Evolutionary conservation across 1,139 yeast genomes (phyloP).

Genomic region (Yamadazyma epiphylla): DNA sequence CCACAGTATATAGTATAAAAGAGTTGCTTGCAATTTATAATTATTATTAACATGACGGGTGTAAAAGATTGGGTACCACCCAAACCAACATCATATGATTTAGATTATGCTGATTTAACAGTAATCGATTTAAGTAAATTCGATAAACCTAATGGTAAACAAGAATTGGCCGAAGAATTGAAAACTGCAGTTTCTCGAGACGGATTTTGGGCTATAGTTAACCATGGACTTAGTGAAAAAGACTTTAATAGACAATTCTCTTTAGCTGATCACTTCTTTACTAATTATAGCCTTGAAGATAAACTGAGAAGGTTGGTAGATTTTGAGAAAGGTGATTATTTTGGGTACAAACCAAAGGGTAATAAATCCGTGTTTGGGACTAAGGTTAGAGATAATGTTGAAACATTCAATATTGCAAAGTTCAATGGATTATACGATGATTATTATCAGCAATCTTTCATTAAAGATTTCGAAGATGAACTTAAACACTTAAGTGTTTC

Average conservation of each 20-base stretch:
- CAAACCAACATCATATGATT: slow-evolving; percentile 18
- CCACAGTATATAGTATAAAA: no score
- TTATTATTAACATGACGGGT: no score
- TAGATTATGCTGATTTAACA: slow-evolving; percentile 31
- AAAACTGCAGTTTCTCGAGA: slow-evolving; percentile 23
- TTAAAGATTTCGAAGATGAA: slow-evolving; percentile 17
- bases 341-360: slow-evolving; percentile 27
- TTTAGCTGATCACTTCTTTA: slow-evolving; percentile 26
- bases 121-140: slow-evolving; percentile 23
- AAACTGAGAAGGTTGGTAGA: slow-evolving; percentile 22
- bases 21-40: no score
- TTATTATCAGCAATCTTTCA: slow-evolving; percentile 21
- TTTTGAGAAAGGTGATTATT: slow-evolving; percentile 27
- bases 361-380: slow-evolving; percentile 25
- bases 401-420: slow-evolving; percentile 30
- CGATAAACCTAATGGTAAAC: slow-evolving; percentile 24
- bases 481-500: slow-evolving; percentile 19
- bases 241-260: slow-evolving; percentile 24
- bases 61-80: slow-evolving; percentile 21
- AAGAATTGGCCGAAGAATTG: slow-evolving; percentile 22
- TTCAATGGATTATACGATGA: slow-evolving; percentile 24
- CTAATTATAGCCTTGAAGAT: slow-evolving; percentile 22
- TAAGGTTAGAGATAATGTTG: slow-evolving; percentile 25
- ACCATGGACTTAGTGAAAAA: slow-evolving; percentile 22
- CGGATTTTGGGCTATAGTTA: slow-evolving; percentile 30